Evolutionary conservation across 176 grass and related monocot species (phyloP).

Genomic region (Zizania latifolia): DNA sequence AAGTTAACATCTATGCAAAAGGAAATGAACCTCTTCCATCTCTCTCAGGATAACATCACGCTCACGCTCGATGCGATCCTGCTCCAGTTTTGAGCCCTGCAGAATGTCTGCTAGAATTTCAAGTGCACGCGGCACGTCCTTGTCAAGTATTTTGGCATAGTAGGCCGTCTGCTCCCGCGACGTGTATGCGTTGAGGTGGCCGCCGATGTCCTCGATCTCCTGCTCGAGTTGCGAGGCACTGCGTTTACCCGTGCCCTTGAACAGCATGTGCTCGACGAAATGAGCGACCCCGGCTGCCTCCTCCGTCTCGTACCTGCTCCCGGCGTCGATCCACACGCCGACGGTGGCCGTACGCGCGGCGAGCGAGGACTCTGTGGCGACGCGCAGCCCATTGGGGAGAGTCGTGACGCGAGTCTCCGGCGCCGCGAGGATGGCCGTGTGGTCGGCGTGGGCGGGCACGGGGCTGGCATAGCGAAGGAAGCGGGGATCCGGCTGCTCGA

Average conservation of each 20-base stretch:
- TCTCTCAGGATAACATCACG: slow-evolving; percentile 86
- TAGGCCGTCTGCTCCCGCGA: slow-evolving; percentile 94
- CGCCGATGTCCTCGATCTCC: slow-evolving; percentile 98
- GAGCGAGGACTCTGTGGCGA: slow-evolving; percentile 88
- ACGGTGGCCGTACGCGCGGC: slow-evolving; percentile 71
- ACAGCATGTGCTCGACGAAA: slow-evolving; percentile 99
- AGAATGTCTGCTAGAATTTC: slow-evolving; percentile 76
- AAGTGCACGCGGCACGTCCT: slow-evolving; percentile 75
- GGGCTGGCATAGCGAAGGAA: slow-evolving; percentile 93
- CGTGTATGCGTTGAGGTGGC: slow-evolving; percentile 93
- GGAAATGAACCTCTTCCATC: slow-evolving; percentile 80
- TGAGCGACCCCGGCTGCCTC: slow-evolving; percentile 85
- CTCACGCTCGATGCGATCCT: slow-evolving; percentile 56
- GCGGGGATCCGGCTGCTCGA: slow-evolving; percentile 80
- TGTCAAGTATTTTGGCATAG: slow-evolving; percentile 83
- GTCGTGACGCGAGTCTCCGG: slow-evolving; percentile 85
- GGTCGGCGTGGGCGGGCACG: slow-evolving; percentile 65
- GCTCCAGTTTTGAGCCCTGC: slow-evolving; percentile 77
- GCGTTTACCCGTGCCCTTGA: slow-evolving; percentile 75
- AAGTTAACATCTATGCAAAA: slow-evolving; percentile 11
- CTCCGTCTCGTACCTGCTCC: slow-evolving; percentile 83
- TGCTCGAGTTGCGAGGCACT: slow-evolving; percentile 66
- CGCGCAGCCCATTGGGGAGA: slow-evolving; percentile 71
- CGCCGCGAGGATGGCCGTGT: slow-evolving; percentile 65
- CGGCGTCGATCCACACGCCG: slow-evolving; percentile 96